Evolutionary conservation across 192 early-diverging fungal genomes (phyloP).

Genomic region (Irineochytrium annulatum): DNA sequence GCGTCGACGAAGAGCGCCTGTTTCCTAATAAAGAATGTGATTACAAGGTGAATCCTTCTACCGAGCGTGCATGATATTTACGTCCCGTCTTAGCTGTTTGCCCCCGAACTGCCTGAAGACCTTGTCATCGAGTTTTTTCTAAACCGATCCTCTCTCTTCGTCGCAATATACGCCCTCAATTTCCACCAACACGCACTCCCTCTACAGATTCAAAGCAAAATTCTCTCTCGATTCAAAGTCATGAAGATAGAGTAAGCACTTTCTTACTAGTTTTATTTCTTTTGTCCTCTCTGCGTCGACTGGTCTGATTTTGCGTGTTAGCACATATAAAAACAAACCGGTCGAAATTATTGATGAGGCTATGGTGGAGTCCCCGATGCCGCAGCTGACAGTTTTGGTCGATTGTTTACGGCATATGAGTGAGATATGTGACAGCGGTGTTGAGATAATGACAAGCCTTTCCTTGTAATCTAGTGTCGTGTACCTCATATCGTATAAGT

Average conservation of each 20-base stretch:
- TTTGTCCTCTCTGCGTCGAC: no score
- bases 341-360: not conserved
- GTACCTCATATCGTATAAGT: no score
- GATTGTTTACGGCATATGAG: no score
- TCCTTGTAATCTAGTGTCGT: no score
- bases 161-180: constrained; percentile 27
- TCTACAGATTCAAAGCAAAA: constrained; percentile 37
- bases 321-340: not conserved
- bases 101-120: constrained; percentile 44
- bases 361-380: not conserved
- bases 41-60: constrained; percentile 15
- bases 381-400: no score
- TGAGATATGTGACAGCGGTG: no score
- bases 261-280: no score
- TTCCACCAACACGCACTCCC: constrained; percentile 34
- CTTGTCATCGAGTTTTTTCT: constrained; percentile 38
- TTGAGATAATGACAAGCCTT: no score
- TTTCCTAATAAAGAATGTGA: constrained; percentile 28
- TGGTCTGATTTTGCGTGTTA: not conserved
- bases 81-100: constrained; percentile 20
- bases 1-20: not conserved
- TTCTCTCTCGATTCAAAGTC: constrained; percentile 32
- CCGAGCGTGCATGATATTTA: not conserved
- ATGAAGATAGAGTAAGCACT: constrained; percentile 38
- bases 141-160: constrained; percentile 17